Evolutionary conservation across 129 eudicot genomes (phyloP), one percentile per base, ranked within the genome.

Genomic region (Tagetes patula): DNA sequence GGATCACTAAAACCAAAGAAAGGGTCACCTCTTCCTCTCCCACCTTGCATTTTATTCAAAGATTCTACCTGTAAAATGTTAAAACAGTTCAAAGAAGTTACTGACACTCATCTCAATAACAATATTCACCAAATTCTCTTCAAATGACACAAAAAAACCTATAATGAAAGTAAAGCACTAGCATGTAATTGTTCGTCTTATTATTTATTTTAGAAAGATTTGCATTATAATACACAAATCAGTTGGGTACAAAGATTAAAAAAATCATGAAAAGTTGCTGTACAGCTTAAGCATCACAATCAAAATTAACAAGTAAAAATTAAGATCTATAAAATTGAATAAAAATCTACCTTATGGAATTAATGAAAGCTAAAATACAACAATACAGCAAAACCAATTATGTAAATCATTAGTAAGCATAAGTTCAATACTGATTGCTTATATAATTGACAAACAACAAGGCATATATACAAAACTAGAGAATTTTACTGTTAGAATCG

Each of bases 21-120:
- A 41, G 86, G 87, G 52, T 86, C 81, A 33, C 83, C 72, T 47
- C 76, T 73, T 74, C 90, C 85, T 67, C 92, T 75, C 12, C 92
- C 77, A 60, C 92, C 90, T 34, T 78, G 77, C 95, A 91, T 91
- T 64, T 71, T 73, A 53, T 75, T 39, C 54, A n/a, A 48, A 65
- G 69, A 40, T 39, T 47, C 46, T 70, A 32, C 83, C 84, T 84
- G 80, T 31, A 66, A 78, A 69, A 39, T 27, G 48, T 33, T 27
- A 4, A 5, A 5, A 12, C 43, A 55, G 65, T 27, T 45, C 9
- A 65, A 47, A 6, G 3, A 72, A 66, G 59, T 56, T 73, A 43
- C 6, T 8, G 38, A 69, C 31, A 33, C n/a, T 7, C 54, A 38
- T 53, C 8, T 20, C 61, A 37, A 37, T 3, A 65, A 6, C 46